phyloP scores from a whole-genome alignment of 768 basidiomycete species.

The Russula griseocarnosa region DNA sequence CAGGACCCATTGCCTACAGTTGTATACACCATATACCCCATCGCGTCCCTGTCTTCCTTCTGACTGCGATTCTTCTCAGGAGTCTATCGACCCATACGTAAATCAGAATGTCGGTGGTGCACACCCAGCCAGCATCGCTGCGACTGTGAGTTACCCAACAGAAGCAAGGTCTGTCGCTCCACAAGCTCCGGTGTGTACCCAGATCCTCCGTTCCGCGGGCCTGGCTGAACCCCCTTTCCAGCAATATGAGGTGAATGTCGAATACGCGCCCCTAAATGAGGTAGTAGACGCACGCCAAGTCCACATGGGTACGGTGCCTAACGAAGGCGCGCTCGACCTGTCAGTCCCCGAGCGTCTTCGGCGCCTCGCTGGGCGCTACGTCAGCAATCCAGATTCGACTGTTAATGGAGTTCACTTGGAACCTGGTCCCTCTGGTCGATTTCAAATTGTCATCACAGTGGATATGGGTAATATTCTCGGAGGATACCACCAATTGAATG shows the following conservation, averaged over 20 bases:
- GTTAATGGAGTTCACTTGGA: background rate
- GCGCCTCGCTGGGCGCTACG: background rate
- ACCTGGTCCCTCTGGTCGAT: background rate
- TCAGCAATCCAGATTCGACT: background rate
- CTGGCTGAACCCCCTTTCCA: background rate
- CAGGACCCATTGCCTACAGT: background rate
- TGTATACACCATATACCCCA: background rate
- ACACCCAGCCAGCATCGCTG: background rate
- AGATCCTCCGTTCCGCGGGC: background rate
- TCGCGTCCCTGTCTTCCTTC: background rate
- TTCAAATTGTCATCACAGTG: background rate
- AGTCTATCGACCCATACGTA: background rate
- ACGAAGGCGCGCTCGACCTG: background rate
- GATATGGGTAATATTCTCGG: background rate
- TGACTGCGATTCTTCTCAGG: background rate
- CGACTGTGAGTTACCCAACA: background rate
- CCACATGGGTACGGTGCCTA: too few species aligned
- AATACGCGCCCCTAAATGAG: background rate
- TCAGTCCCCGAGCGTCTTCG: background rate
- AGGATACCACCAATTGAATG: background rate
- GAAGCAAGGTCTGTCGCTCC: background rate
- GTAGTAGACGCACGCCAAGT: background rate
- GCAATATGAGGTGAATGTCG: too few species aligned
- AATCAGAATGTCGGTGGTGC: background rate
- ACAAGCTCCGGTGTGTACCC: background rate